Conservation (phyloP, 2,329 filamentous ascomycete species). For the Lecanicillium sp. region DNA sequence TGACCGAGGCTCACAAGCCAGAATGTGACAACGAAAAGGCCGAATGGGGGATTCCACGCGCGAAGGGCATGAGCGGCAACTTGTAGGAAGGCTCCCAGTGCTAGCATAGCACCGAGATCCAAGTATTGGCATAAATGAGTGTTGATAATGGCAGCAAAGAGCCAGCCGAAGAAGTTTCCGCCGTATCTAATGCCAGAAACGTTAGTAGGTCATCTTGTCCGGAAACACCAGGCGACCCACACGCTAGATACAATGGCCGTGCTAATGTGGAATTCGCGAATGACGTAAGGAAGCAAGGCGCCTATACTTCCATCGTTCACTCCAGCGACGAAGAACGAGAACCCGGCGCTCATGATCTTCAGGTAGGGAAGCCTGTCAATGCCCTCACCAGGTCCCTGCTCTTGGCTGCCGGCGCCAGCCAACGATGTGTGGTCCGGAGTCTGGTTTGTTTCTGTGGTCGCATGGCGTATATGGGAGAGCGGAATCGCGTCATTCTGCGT, state of each 20-base stretch:
- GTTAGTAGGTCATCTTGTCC: not conserved
- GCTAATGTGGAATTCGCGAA: conserved; percentile 45
- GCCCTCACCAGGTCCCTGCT: not conserved
- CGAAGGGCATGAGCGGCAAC: conserved; percentile 45
- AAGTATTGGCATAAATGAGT: conserved; percentile 44
- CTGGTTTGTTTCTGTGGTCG: too few species aligned
- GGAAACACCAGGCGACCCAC: conserved; percentile 22
- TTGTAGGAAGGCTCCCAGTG: conserved; percentile 48
- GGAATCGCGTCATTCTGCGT: too few species aligned
- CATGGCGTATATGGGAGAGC: too few species aligned
- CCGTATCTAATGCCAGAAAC: conserved; percentile 32
- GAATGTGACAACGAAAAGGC: conserved; percentile 49
- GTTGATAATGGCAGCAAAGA: conserved; percentile 49
- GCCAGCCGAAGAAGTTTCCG: conserved; percentile 52
- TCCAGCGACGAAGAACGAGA: conserved; percentile 59
- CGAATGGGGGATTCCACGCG: conserved; percentile 49
- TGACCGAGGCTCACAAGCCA: conserved; percentile 51
- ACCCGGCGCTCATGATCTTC: conserved; percentile 46
- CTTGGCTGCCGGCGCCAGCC: too few species aligned
- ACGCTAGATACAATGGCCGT: conserved; percentile 44
- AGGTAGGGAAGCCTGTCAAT: conserved; percentile 22
- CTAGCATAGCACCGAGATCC: conserved; percentile 47
- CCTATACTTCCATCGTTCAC: conserved; percentile 59
- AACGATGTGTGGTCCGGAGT: too few species aligned
- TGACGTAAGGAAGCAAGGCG: conserved; percentile 54